Evolutionary conservation across 192 early-diverging fungal genomes (phyloP), one percentile per base, ranked within the genome.

Genomic region (Mortierella antarctica): DNA sequence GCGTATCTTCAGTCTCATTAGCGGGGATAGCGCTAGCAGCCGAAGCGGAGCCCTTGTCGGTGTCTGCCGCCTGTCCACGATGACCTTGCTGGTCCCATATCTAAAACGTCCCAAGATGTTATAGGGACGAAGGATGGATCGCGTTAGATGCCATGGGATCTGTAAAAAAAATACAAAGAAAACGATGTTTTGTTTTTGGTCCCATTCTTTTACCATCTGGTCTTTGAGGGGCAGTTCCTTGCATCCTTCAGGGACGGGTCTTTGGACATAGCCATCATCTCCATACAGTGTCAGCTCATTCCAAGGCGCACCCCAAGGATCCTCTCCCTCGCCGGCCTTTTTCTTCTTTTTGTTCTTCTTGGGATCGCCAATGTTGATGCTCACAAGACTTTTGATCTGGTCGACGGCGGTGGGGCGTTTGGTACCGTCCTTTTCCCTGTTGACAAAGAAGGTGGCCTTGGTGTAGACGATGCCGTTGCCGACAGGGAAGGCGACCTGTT

Each of bases 41-140:
- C 13, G 31, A 40, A 14, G 56, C 7, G 31, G 23, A 11, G 21
- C 5, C 5, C 31, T 31, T 31, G 17, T 61, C 59, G 41, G 15
- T 61, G 7, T 20, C 50, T 51, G 42, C 57, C 7, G 45, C 45
- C 15, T 3, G 2, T n/a, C 70, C 70, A 1, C 31, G 45, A 49
- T 67, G 14, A 4, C 72, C 65, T 18, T 74, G 72, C 44, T 67
- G 72, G 42, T 74, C 72, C 72, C 72, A 74, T 50, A 74, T 67
- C 72, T 74, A 56, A 11, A 18, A 14, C 9, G 6, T 5, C n/a
- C 1, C 20, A 44, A 31, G 51, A 57, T 50, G 17, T 44, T 6
- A 48, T 52, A 48, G 8, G 51, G 2, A 63, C 5, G 50, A 42
- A 46, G 7, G 20, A 44, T 13, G 15, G 15, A 52, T 10, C 10